These are phyloP conservation scores for Mortierella sp. DNA, from an alignment of 371 early-diverging fungal species.

Conservation along the genomic window DNA sequence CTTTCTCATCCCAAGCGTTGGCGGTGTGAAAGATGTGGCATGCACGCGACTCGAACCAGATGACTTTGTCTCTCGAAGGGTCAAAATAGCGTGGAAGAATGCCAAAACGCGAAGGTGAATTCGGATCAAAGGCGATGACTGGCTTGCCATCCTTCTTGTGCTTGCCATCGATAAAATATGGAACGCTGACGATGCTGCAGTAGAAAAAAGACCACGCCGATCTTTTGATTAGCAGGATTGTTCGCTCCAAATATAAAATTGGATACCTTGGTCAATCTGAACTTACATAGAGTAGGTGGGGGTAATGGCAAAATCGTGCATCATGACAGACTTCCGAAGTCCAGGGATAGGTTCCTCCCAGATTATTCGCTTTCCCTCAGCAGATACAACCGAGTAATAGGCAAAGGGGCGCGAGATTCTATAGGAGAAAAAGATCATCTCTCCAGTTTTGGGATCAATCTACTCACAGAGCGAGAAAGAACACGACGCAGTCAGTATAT, in stretches of 20 bases:
- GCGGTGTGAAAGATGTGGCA: conserved; percentile 48
- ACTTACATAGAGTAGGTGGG: conserved; percentile 35
- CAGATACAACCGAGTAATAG: conserved; percentile 32
- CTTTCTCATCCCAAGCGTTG: conserved; percentile 48
- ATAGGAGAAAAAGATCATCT: conserved; percentile 32
- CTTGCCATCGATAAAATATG: conserved; percentile 18
- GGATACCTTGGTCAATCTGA: not conserved
- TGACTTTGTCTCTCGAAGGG: conserved; percentile 25
- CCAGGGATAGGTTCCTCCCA: conserved; percentile 40
- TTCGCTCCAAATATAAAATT: not conserved
- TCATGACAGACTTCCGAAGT: conserved; percentile 20
- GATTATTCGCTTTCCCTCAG: conserved; percentile 16
- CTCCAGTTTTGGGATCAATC: conserved; percentile 38
- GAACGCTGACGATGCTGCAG: conserved; percentile 26
- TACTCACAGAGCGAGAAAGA: not conserved
- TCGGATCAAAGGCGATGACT: conserved; percentile 27
- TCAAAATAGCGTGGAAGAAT: conserved; percentile 46
- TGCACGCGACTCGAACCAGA: conserved; percentile 42
- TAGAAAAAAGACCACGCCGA: not conserved
- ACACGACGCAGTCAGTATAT: too few relatives aligned
- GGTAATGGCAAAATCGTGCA: conserved; percentile 44
- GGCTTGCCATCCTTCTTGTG: conserved; percentile 21
- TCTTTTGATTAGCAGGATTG: not conserved
- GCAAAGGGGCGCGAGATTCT: conserved; percentile 16
- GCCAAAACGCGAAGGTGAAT: conserved; percentile 28